phyloP scores from a whole-genome alignment of 345 rosid species.

The Eucalyptus sp. region DNA sequence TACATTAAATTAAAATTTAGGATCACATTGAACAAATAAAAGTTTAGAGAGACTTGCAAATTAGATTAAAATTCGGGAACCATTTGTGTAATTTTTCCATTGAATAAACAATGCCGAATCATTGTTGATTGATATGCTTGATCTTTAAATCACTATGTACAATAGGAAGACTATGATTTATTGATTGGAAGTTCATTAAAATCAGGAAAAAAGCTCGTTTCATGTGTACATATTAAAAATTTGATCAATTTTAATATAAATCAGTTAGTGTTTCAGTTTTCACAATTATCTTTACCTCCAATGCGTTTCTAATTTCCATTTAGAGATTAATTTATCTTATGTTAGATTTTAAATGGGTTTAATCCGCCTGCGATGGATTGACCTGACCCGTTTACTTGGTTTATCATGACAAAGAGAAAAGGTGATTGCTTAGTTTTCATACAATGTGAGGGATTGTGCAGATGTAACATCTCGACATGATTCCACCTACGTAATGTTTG shows the following conservation, averaged over 20 bases:
- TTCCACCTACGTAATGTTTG: background rate
- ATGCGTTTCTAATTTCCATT: background rate
- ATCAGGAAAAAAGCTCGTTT: background rate
- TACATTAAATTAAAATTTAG: too few relatives aligned
- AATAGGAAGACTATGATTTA: background rate
- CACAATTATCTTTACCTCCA: background rate
- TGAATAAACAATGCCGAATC: background rate
- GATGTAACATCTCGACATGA: background rate
- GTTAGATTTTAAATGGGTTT: background rate
- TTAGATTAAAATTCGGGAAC: background rate
- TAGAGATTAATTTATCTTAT: background rate
- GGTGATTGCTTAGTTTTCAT: background rate
- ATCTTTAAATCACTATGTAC: background rate
- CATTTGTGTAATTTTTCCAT: background rate
- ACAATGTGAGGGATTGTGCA: background rate
- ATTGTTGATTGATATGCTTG: background rate
- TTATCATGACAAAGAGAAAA: background rate
- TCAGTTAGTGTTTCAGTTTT: background rate
- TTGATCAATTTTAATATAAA: background rate
- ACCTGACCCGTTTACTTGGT: background rate
- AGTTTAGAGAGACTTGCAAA: background rate
- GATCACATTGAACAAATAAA: background rate
- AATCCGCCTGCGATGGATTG: background rate
- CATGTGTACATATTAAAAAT: background rate
- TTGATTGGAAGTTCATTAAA: background rate